These are phyloP conservation scores for Solanum etuberosum DNA, from an alignment of 257 asterid genomes.

Conservation along the genomic window DNA sequence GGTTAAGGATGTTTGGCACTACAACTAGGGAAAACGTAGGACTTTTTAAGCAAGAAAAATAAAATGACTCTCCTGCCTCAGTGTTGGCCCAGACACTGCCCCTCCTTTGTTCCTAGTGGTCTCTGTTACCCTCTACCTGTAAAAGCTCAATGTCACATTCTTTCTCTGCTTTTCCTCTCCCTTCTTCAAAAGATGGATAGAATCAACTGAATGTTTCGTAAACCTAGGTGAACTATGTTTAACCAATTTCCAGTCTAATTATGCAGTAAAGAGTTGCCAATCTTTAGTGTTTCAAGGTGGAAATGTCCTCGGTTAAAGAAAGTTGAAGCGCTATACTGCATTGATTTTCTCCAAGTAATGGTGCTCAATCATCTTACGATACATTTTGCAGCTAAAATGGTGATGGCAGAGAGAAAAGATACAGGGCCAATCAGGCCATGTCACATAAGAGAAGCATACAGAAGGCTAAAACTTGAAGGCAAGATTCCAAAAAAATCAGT, in stretches of 20 bases:
- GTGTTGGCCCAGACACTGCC: neutral
- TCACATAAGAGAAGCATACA: conserved; percentile 87
- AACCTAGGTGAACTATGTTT: neutral
- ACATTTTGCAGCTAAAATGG: conserved; percentile 58
- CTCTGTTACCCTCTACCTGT: neutral
- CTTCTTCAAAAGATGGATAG: neutral
- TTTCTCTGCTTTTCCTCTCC: neutral
- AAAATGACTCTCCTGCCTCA: neutral
- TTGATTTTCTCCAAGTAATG: neutral
- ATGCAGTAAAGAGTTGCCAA: neutral
- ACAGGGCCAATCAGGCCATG: conserved; percentile 94
- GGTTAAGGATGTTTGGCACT: neutral
- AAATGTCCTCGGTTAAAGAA: neutral
- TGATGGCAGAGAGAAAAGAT: conserved; percentile 77
- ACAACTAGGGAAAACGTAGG: neutral
- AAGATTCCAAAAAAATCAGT: conserved; percentile 80
- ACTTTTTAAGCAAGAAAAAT: neutral
- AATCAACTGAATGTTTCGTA: neutral
- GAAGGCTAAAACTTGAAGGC: conserved; percentile 84
- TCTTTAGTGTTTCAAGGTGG: neutral
- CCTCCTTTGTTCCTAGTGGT: neutral
- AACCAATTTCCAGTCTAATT: neutral
- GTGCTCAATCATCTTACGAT: neutral
- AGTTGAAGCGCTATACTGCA: neutral
- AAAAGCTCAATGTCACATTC: neutral